These are phyloP conservation scores for Globisporangium nunn DNA, from an alignment of 352 stramenopile genomes.

Conservation along the genomic window DNA sequence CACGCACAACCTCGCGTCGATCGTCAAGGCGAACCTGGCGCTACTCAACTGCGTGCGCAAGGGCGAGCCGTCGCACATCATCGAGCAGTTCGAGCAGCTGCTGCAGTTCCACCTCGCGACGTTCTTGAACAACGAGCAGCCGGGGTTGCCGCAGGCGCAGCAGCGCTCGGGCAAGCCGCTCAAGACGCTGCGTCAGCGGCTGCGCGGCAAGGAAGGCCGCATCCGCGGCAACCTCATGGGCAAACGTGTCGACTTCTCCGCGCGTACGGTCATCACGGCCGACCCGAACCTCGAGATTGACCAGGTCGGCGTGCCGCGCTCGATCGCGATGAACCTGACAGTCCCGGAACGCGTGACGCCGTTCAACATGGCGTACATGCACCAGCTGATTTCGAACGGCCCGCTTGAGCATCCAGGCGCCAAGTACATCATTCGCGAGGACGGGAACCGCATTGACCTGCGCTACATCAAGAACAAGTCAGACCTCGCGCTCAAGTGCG, in stretches of 20 bases:
- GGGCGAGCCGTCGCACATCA: constrained; percentile 94
- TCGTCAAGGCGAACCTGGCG: constrained; percentile 97
- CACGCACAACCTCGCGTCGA: constrained; percentile 96
- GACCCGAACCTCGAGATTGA: constrained; percentile 99
- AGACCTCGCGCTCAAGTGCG: constrained; percentile 93
- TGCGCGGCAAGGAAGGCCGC: constrained; percentile 97
- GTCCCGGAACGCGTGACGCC: constrained; percentile 98
- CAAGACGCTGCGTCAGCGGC: constrained; percentile 95
- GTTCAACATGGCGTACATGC: constrained; percentile 97
- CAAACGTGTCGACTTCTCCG: constrained; percentile 99
- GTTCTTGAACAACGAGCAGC: constrained; percentile 98
- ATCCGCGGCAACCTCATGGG: constrained; percentile 99
- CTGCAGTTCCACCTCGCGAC: constrained; percentile 83
- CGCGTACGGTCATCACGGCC: constrained; percentile 98
- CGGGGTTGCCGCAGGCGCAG: constrained; percentile 93
- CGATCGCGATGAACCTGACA: constrained; percentile 98
- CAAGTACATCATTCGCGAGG: constrained; percentile 97
- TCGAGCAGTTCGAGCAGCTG: constrained; percentile 90
- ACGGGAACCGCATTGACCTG: constrained; percentile 97
- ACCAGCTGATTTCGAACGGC: constrained; percentile 94
- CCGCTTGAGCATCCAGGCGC: constrained; percentile 95
- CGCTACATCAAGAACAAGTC: constrained; percentile 97
- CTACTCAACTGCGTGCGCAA: constrained; percentile 94
- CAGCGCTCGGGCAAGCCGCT: constrained; percentile 96
- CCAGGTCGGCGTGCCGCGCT: constrained; percentile 97